Conservation (phyloP, 768 basidiomycete genomes). For the Rhizopogon rudus region DNA sequence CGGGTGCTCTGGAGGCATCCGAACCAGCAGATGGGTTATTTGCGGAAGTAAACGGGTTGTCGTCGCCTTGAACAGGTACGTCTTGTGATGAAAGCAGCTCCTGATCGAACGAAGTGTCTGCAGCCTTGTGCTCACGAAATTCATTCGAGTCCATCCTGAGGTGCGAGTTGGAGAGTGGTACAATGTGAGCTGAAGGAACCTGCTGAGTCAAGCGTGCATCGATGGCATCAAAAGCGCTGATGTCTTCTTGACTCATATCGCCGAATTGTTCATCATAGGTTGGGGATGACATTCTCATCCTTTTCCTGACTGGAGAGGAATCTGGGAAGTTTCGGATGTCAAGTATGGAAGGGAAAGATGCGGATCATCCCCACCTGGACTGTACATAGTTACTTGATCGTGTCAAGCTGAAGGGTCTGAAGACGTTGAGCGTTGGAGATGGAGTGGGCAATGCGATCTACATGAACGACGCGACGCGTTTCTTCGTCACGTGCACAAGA, state of each 20-base stretch:
- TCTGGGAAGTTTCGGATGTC: neutral
- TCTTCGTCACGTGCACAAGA: neutral
- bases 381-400: neutral
- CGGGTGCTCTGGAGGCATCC: neutral
- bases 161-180: neutral
- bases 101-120: neutral
- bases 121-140: neutral
- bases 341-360: neutral
- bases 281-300: slow-evolving; percentile 61
- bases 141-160: neutral
- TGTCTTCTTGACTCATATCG: slow-evolving; percentile 50
- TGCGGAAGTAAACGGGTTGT: slow-evolving; percentile 16
- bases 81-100: neutral
- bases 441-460: neutral
- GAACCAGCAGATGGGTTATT: neutral
- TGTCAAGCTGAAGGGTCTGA: neutral
- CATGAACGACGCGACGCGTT: neutral
- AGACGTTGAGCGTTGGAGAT: no score
- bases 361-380: neutral
- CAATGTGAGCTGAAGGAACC: neutral
- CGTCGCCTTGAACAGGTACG: slow-evolving; percentile 8
- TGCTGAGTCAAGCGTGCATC: slow-evolving; percentile 41
- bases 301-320: slow-evolving; percentile 42
- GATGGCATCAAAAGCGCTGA: slow-evolving; percentile 49
- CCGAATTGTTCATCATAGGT: slow-evolving; percentile 52